Conservation (phyloP, 2,329 filamentous ascomycete species). For the Parafenestella ontariensis region DNA sequence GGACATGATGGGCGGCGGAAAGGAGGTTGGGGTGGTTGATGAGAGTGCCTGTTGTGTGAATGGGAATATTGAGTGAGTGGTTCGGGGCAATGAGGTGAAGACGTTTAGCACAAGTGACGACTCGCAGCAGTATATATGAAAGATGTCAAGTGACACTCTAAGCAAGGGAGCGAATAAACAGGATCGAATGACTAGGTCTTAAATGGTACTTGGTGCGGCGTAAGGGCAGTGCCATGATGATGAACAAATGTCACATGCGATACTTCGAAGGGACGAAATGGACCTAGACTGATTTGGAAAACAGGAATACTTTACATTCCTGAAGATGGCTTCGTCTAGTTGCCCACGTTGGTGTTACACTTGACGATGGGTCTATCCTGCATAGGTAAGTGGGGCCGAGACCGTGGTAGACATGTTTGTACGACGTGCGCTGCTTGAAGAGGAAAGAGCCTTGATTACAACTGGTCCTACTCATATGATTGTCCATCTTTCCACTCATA, state of each 20-base stretch:
- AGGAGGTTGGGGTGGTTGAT: neutral
- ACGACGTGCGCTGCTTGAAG: neutral
- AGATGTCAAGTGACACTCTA: neutral
- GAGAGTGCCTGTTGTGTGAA: too few species aligned
- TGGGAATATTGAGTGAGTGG: too few species aligned
- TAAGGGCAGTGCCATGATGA: too few species aligned
- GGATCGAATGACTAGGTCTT: neutral
- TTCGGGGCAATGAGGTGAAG: too few species aligned
- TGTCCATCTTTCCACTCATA: too few species aligned
- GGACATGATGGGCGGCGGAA: conserved; percentile 22
- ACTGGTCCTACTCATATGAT: too few species aligned
- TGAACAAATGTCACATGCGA: neutral
- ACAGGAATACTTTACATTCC: neutral
- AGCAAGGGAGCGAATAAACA: conserved; percentile 1
- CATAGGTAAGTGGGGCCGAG: neutral
- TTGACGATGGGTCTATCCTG: neutral
- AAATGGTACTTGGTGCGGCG: neutral
- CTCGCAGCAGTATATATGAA: neutral
- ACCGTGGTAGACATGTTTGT: neutral
- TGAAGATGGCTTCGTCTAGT: neutral
- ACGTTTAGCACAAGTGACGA: neutral
- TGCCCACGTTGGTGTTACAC: neutral
- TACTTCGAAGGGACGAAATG: neutral
- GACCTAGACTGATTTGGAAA: neutral
- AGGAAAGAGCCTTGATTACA: too few species aligned